Base-by-base conservation (phyloP, 176 grass and related monocot genomes). In the Juncus inflexus region DNA sequence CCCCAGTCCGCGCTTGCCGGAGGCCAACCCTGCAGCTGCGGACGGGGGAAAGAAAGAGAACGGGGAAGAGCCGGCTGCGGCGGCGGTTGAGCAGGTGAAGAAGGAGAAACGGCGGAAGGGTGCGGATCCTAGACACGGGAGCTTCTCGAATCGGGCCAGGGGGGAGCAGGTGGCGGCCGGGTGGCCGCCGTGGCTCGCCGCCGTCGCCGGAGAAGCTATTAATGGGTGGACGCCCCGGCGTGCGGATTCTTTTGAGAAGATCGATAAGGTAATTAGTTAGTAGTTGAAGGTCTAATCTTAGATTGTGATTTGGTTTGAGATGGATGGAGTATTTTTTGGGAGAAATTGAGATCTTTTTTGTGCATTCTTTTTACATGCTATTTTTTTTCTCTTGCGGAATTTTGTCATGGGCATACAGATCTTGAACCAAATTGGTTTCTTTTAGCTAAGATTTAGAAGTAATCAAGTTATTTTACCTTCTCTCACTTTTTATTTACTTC, bases 181-280 rank as follows among this genome's bases (percentile, higher is more conserved):
- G 37, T 91, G 87, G 87, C 87, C 87, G 15, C 73, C 83, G 35
- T 91, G 87, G 87, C 87, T 91, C 64, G 85, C 87, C 50, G 77
- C 87, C 14, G 74, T 91, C 2, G 83, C 83, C 3, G 87, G 83
- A 53, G 87, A 90, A 70, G 87, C 83, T 75, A 86, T 90, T 52
- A 67, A 86, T 14, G 87, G 87, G 5, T 86, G 80, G 83, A 72
- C 74, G 9, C 80, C 87, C 5, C 87, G 80, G 36, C 76, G 87
- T 55, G 87, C 87, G 4, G 84, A 91, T 69, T 78, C 83, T 60
- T 90, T 91, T 75, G 87, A 91, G 87, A 91, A 91, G 83, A 86
- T 87, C 77, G 83, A 91, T 67, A 91, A 91, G 87, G 87, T 90
- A 79, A 38, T 28, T 28, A 1, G 19, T 40, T 61, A 16, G 6